Conservation (phyloP, 495 filamentous ascomycete species). For the Pyronema omphalodes region DNA sequence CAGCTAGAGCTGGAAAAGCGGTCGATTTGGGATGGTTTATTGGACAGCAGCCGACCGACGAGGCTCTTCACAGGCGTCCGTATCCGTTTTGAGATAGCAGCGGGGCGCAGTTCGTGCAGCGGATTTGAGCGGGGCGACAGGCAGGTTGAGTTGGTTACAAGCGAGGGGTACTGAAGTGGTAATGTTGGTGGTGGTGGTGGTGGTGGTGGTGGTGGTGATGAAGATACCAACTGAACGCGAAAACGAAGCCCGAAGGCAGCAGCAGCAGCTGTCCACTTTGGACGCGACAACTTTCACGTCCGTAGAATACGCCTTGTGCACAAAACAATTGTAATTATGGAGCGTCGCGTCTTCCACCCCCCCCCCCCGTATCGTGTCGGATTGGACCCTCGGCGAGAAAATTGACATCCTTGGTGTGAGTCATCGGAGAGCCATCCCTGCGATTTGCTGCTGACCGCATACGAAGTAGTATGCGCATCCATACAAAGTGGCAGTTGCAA, state of each 20-base stretch:
- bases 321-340: neutral
- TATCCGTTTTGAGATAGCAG: neutral
- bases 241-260: neutral
- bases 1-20: neutral
- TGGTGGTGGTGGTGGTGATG: no score
- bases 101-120: neutral
- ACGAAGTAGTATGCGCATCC: no score
- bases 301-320: neutral
- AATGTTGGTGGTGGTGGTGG: no score
- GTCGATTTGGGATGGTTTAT: neutral
- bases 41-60: neutral
- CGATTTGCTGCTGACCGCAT: neutral
- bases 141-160: neutral
- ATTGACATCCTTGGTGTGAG: neutral
- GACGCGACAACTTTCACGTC: neutral
- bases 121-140: neutral
- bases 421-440: neutral
- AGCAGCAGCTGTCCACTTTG: neutral
- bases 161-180: no score
- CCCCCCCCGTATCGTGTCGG: neutral
- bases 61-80: neutral
- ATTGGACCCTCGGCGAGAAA: neutral
- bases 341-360: neutral
- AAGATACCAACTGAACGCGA: neutral
- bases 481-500: no score